phyloP scores from a whole-genome alignment of 192 early-diverging fungal genomes.

The Linnemannia exigua region DNA sequence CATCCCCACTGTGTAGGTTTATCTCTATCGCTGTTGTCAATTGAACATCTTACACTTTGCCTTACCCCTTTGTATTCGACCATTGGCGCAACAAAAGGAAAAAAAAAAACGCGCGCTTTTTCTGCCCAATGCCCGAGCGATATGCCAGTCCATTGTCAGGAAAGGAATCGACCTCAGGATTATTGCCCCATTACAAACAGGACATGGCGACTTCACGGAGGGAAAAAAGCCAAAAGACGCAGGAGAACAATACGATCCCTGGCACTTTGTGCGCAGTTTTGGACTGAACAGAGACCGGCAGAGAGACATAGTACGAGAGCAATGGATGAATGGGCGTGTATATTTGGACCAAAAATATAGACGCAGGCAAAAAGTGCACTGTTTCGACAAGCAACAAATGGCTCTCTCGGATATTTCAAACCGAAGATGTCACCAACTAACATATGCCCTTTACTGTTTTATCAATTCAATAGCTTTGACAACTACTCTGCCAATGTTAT shows the following conservation, averaged over 20 bases:
- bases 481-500: slow-evolving; percentile 99
- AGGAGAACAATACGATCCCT: background rate
- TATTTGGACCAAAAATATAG: background rate
- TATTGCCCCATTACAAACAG: background rate
- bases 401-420: no score
- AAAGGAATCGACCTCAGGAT: background rate
- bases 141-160: background rate
- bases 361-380: background rate
- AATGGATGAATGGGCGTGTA: background rate
- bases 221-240: background rate
- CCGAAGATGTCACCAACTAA: background rate
- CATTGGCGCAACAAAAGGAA: background rate
- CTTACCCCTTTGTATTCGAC: background rate
- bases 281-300: background rate
- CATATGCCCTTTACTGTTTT: background rate
- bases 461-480: slow-evolving; percentile 77
- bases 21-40: background rate
- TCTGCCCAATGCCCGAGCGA: background rate
- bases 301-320: background rate
- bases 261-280: background rate
- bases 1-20: slow-evolving; percentile 97
- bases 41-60: background rate
- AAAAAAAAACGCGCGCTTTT: background rate
- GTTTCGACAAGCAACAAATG: no score
- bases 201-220: background rate